Conservation (phyloP, 257 asterid species). For the Fraxinus americana region DNA sequence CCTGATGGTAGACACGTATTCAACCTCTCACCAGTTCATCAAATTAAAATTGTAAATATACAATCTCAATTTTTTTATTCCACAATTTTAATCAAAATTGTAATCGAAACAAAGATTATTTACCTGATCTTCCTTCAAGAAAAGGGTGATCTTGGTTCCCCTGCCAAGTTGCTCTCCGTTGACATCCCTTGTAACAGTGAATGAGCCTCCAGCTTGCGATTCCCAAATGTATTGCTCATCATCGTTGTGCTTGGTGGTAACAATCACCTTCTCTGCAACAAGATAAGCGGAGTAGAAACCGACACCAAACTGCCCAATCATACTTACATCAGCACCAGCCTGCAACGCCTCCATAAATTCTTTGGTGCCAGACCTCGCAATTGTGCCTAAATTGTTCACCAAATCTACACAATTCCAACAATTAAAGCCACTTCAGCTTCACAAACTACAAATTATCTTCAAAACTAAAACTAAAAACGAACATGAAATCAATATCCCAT, state of each 20-base stretch:
- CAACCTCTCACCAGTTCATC: no score
- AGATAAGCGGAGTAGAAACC: slow-evolving; percentile 87
- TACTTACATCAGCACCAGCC: slow-evolving; percentile 94
- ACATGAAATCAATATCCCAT: neutral
- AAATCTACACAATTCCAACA: slow-evolving; percentile 42
- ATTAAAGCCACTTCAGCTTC: neutral
- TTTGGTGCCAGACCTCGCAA: slow-evolving; percentile 81
- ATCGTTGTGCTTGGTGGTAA: slow-evolving; percentile 72
- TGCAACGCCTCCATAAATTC: slow-evolving; percentile 85
- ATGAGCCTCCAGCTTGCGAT: slow-evolving; percentile 83
- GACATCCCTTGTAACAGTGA: slow-evolving; percentile 70
- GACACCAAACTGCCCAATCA: slow-evolving; percentile 86
- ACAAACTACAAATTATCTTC: neutral
- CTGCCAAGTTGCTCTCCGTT: slow-evolving; percentile 73
- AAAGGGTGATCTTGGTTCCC: slow-evolving; percentile 81
- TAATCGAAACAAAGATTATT: no score
- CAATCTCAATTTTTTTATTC: no score
- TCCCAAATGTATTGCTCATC: slow-evolving; percentile 86
- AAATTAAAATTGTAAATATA: no score
- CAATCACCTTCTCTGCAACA: slow-evolving; percentile 76
- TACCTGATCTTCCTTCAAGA: slow-evolving; percentile 86
- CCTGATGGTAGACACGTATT: no score
- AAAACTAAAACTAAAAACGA: neutral
- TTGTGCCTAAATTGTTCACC: slow-evolving; percentile 84
- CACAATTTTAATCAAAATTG: no score